Conservation (phyloP, 129 eudicot genomes). For the Cynara cardunculus region DNA sequence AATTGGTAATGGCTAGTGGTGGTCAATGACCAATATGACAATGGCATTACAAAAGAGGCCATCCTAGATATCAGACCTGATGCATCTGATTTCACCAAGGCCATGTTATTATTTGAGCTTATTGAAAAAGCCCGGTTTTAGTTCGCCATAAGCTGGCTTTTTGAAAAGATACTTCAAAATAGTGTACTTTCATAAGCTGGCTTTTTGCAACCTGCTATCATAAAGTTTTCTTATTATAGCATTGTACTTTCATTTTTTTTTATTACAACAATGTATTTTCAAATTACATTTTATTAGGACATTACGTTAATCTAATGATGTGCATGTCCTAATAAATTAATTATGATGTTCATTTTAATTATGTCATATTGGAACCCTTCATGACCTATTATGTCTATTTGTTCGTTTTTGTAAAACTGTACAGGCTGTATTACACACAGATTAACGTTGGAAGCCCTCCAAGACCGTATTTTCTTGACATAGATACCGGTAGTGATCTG, state of each 20-base stretch:
- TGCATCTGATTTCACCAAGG: too few species aligned
- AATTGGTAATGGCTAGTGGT: not conserved
- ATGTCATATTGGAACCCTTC: not conserved
- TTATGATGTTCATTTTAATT: not conserved
- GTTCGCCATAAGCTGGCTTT: not conserved
- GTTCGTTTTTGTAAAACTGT: conserved; percentile 1
- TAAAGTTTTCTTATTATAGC: not conserved
- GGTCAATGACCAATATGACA: not conserved
- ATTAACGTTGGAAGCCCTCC: conserved; percentile 76
- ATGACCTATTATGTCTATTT: not conserved
- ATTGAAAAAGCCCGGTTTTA: too few species aligned
- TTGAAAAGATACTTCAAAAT: not conserved
- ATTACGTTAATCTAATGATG: not conserved
- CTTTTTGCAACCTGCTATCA: not conserved
- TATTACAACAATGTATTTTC: not conserved
- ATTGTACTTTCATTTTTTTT: not conserved
- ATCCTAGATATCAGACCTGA: too few species aligned
- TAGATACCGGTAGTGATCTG: conserved; percentile 86
- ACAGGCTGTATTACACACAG: conserved; percentile 65
- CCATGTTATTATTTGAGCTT: too few species aligned
- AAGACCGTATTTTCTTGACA: conserved; percentile 71
- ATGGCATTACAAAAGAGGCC: too few species aligned
- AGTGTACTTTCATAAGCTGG: not conserved
- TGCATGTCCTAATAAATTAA: not conserved
- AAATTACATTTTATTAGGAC: not conserved